phyloP scores from a whole-genome alignment of 1,284 basidiomycete species.

The Trichosporon sp. region DNA sequence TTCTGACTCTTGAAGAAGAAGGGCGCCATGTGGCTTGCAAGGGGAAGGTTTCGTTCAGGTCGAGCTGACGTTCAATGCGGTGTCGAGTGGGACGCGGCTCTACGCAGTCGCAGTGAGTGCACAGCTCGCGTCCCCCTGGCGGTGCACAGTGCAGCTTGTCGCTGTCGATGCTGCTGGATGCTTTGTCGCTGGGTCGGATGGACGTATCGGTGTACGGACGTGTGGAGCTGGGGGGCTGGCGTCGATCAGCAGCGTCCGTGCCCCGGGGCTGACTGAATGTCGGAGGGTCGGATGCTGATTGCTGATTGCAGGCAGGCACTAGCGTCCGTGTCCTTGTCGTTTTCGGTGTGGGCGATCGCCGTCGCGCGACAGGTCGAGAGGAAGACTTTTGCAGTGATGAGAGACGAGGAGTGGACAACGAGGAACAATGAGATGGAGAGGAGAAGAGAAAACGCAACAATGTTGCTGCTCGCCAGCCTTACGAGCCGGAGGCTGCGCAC shows the following conservation, averaged over 20 bases:
- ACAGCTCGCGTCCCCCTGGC: neutral
- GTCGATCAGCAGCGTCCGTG: neutral
- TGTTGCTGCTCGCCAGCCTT: neutral
- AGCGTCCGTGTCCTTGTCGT: neutral
- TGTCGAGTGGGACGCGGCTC: neutral
- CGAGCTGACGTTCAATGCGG: neutral
- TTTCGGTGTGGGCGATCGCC: neutral
- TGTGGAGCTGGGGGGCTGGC: neutral
- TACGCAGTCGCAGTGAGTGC: neutral
- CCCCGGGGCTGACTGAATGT: neutral
- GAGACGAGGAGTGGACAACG: neutral
- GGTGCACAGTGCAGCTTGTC: neutral
- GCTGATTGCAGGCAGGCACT: neutral
- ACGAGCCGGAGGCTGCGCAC: neutral
- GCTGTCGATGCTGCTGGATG: neutral
- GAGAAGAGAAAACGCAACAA: neutral
- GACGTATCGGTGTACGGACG: neutral
- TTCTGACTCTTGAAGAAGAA: conserved; percentile 4
- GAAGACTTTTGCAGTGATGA: neutral
- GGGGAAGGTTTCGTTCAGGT: neutral
- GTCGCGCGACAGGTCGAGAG: neutral
- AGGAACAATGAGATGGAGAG: neutral
- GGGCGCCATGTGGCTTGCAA: neutral
- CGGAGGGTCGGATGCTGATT: neutral
- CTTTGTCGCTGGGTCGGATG: neutral